Conservation (phyloP, 768 basidiomycete species). For the Leccinellum albellum region DNA sequence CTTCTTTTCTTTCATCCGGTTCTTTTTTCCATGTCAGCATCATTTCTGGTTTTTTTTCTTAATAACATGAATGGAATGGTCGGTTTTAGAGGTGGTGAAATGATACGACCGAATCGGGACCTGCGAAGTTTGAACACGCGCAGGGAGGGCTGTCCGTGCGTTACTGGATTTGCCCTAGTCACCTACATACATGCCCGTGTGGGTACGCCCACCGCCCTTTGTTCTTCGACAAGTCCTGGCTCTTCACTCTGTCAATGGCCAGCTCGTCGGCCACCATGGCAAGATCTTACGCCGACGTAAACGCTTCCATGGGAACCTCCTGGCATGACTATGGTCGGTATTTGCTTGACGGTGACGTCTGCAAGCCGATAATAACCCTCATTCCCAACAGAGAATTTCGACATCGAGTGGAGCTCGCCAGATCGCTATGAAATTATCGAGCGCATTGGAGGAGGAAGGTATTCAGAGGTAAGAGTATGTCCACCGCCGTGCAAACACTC, state of each 20-base stretch:
- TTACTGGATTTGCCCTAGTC: constrained; percentile 17
- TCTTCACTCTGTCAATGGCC: constrained; percentile 15
- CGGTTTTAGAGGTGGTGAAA: background rate
- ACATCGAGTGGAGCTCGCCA: constrained; percentile 61
- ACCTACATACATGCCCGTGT: constrained; percentile 27
- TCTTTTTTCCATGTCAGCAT: constrained; percentile 18
- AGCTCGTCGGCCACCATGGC: constrained; percentile 35
- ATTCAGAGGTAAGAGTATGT: constrained; percentile 47
- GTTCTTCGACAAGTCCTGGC: constrained; percentile 14
- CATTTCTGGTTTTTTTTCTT: constrained; percentile 1
- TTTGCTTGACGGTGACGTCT: background rate
- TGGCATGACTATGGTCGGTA: constrained; percentile 63
- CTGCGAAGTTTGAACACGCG: constrained; percentile 1
- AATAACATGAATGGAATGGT: background rate
- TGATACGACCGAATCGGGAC: constrained; percentile 3
- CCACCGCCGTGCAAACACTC: background rate
- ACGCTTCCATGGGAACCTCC: constrained; percentile 50
- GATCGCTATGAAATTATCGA: constrained; percentile 65
- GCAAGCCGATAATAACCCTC: background rate
- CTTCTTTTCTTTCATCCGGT: background rate
- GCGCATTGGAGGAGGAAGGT: constrained; percentile 63
- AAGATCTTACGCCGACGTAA: constrained; percentile 54
- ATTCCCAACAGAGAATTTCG: constrained; percentile 44
- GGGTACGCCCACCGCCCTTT: constrained; percentile 16
- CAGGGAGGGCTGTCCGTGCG: constrained; percentile 14